Percentiles rank a stretch among this genome's conserved stretches.
phyloP scores from a whole-genome alignment of 257 asterid genomes.

The Sherardia arvensis region DNA sequence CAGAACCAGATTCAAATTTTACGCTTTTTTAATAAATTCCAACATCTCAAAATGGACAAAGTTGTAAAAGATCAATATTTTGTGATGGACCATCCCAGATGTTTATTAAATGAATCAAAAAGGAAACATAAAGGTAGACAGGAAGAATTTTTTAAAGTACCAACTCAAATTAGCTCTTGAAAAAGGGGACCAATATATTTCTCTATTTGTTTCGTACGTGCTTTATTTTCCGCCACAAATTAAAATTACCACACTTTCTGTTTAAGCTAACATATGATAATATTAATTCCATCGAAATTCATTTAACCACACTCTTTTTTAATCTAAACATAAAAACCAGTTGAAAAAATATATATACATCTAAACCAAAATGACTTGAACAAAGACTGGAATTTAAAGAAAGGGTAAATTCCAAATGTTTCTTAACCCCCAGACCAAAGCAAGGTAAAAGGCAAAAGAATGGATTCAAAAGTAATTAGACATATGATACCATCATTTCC shows the following conservation, averaged over 20 bases:
- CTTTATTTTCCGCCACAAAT: too few relatives aligned
- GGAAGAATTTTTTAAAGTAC: neutral
- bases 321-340: too few relatives aligned
- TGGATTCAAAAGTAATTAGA: neutral
- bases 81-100: conserved; percentile 17
- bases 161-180: too few relatives aligned
- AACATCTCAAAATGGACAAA: neutral
- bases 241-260: too few relatives aligned
- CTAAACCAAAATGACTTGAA: too few relatives aligned
- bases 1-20: neutral
- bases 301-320: too few relatives aligned
- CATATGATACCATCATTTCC: too few relatives aligned
- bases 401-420: conserved; percentile 12
- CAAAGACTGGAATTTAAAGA: conserved; percentile 4
- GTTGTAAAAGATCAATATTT: conserved; percentile 11
- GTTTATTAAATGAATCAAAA: conserved; percentile 20
- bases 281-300: too few relatives aligned
- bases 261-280: neutral
- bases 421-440: neutral
- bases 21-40: neutral
- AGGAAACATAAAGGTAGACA: conserved; percentile 25
- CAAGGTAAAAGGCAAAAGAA: neutral
- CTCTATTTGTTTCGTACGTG: neutral
- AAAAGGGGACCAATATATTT: neutral
- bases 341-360: too few relatives aligned